Conservation (phyloP, 2,329 filamentous ascomycete genomes). For the Epichloe amarillans region DNA sequence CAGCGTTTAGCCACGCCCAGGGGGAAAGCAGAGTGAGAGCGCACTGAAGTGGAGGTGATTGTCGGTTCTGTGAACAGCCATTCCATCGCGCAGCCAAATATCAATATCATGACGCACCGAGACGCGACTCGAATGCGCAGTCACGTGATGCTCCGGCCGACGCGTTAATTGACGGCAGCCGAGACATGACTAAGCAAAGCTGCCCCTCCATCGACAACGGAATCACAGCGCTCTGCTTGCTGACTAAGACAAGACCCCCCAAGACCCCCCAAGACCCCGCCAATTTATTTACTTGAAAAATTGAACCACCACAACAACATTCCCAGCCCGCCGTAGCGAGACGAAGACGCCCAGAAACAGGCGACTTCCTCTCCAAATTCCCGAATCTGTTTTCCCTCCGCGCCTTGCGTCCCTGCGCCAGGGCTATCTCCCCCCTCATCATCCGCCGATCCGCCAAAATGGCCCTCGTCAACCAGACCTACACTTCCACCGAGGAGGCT, state of each 20-base stretch:
- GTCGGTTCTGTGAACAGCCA: not conserved
- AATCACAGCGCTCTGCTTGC: not conserved
- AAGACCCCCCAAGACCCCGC: too few species aligned
- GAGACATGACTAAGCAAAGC: slow-evolving; percentile 2
- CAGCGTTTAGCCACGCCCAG: not conserved
- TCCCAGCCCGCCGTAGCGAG: slow-evolving; percentile 3
- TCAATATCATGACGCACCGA: slow-evolving; percentile 14
- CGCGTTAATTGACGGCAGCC: slow-evolving; percentile 1
- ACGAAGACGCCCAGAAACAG: not conserved
- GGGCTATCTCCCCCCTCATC: slow-evolving; percentile 21
- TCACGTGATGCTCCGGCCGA: slow-evolving; percentile 15
- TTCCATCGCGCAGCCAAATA: slow-evolving; percentile 7
- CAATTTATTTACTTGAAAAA: too few species aligned
- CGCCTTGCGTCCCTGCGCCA: slow-evolving; percentile 17
- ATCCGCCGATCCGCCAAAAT: slow-evolving; percentile 36
- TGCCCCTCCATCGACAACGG: not conserved
- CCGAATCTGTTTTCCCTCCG: slow-evolving; percentile 34
- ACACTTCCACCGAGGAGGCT: slow-evolving; percentile 65
- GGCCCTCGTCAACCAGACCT: slow-evolving; percentile 54
- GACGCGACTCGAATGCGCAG: slow-evolving; percentile 23
- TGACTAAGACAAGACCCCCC: too few species aligned
- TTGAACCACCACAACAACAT: not conserved
- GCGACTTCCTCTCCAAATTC: slow-evolving; percentile 2
- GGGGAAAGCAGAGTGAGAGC: not conserved
- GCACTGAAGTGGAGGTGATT: not conserved